Percentiles rank a stretch among this genome's conserved stretches.
Conservation (phyloP, 345 rosid genomes). For the Aurinia saxatilis region DNA sequence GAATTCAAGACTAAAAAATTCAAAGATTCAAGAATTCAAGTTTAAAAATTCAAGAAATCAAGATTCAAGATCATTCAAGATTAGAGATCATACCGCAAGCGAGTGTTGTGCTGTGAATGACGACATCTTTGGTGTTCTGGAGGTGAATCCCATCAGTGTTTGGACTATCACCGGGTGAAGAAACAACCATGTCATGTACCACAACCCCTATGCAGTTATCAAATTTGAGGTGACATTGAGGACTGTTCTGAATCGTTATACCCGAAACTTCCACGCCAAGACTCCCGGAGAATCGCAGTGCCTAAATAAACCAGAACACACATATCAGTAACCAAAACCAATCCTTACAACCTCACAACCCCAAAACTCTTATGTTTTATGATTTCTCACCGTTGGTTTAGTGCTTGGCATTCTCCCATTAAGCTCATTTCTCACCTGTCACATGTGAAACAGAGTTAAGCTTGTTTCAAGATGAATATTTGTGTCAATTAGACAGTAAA, state of each 20-base stretch:
- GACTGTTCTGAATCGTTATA: constrained; percentile 89
- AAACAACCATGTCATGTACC: constrained; percentile 60
- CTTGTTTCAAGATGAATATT: background rate
- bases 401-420: constrained; percentile 68
- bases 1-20: background rate
- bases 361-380: background rate
- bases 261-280: constrained; percentile 74
- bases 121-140: constrained; percentile 81
- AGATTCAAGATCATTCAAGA: background rate
- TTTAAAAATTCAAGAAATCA: background rate
- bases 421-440: constrained; percentile 60
- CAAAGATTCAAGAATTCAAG: no score
- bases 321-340: background rate
- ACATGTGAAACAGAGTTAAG: constrained; percentile 9
- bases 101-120: constrained; percentile 61
- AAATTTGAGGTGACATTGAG: constrained; percentile 96
- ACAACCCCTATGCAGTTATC: constrained; percentile 74
- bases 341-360: background rate
- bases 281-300: constrained; percentile 91
- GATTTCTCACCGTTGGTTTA: constrained; percentile 63
- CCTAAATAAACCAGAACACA: constrained; percentile 40
- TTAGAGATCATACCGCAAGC: constrained; percentile 61
- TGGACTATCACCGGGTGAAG: constrained; percentile 94
- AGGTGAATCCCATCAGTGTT: constrained; percentile 97
- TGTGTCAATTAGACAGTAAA: background rate